Base-by-base conservation (phyloP, 116 monocot genomes). In the Trichopus zeylanicus region DNA sequence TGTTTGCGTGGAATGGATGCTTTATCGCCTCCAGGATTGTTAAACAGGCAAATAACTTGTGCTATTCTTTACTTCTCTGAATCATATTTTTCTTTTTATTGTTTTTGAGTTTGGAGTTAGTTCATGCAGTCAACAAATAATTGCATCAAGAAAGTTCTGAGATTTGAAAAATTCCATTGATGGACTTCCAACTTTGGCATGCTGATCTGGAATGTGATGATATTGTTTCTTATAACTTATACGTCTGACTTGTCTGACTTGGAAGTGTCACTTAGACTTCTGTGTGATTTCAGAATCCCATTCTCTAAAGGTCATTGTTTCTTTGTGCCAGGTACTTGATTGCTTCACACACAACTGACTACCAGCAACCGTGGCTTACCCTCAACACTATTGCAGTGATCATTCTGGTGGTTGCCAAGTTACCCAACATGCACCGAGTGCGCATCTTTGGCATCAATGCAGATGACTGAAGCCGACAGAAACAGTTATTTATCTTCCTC, bases 341-440 rank as follows among this genome's bases (percentile, higher is more conserved):
- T 21, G 79, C 84, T 26, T 78, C 72, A 11, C 84, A 84, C 66
- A 79, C 75, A 39, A 84, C 84, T 3, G 79, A 84, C 37, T 84
- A 84, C 55, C 65, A 84, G 46, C 56, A 84, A 33, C 84, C 84
- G 3, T 75, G 78, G 75, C 75, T 84, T 22, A 66, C 79, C 67
- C 62, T 79, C 21, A 84, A 84, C 59, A 78, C 84, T 0, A 27
- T 79, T 31, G 75, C 79, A 20, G 84, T 79, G 5, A n/a, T 62
- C 10, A 70, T 84, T 12, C 70, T 84, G 46, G 79, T 79, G 21
- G 48, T 84, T 28, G 84, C 84, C 20, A 84, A 84, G 48, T 69
- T 79, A 53, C 84, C 84, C 1, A 75, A 78, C 66, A 84, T 84
- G 84, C 84, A 84, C 79, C 78, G 79, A 53, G 79, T 84, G n/a